These are phyloP conservation scores for Macroventuria anomochaeta DNA, from an alignment of 2,329 filamentous ascomycete genomes.

Conservation along the genomic window DNA sequence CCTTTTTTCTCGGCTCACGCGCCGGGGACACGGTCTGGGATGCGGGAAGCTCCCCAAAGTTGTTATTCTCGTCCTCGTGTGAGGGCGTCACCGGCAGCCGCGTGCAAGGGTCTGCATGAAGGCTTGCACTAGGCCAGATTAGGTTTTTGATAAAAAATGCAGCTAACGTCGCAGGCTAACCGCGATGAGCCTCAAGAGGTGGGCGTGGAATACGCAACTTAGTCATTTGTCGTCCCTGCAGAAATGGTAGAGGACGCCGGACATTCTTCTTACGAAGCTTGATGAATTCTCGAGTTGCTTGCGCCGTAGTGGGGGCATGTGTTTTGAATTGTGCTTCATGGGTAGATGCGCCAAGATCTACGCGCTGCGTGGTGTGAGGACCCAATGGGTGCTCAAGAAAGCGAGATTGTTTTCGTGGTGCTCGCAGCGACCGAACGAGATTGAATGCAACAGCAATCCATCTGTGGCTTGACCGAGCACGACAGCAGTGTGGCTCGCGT, in stretches of 20 bases:
- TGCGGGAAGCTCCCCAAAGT: slow-evolving; percentile 34
- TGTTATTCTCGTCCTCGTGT: slow-evolving; percentile 43
- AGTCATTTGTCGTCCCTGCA: slow-evolving; percentile 25
- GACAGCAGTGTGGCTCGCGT: background rate
- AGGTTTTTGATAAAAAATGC: slow-evolving; percentile 44
- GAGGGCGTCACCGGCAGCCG: slow-evolving; percentile 6
- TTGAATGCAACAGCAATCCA: background rate
- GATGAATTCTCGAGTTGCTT: slow-evolving; percentile 4
- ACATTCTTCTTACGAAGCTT: slow-evolving; percentile 6
- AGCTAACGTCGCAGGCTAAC: slow-evolving; percentile 22
- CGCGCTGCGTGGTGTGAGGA: background rate
- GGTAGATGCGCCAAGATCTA: background rate
- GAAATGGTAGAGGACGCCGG: background rate
- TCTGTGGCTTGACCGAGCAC: background rate
- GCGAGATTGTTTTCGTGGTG: background rate
- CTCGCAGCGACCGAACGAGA: background rate
- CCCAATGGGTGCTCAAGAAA: background rate
- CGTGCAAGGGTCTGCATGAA: slow-evolving; percentile 32
- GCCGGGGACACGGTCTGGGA: slow-evolving; percentile 33
- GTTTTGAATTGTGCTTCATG: background rate
- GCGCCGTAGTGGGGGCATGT: background rate
- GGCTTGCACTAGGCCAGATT: slow-evolving; percentile 34
- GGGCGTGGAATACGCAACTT: slow-evolving; percentile 25
- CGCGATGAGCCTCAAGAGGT: slow-evolving; percentile 10
- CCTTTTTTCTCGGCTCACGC: slow-evolving; percentile 31